Evolutionary conservation across 805 yeast genomes (phyloP), one percentile per base, ranked within the genome.

Genomic region (Lipomyces anomalus): DNA sequence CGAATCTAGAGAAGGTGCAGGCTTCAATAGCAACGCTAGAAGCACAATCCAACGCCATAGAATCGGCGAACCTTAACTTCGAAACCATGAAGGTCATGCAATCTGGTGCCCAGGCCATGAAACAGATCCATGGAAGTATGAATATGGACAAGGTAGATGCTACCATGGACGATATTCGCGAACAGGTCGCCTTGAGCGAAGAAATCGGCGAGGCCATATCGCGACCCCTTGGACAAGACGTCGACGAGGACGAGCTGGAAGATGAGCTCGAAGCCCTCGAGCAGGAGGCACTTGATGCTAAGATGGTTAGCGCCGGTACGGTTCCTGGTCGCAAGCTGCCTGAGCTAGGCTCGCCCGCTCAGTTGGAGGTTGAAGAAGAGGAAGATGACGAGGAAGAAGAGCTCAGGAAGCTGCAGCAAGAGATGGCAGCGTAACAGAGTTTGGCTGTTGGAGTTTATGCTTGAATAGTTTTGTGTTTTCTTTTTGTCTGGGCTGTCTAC

Each of bases 31-130:
- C 86, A 52, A 82, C 95, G 4, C 70, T 92, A 52, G 97, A 90
- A 66, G 80, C 86, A 41, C 96, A 92, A 68, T 73, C 90, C 58
- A 79, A 79, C 51, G 85, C 97, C 17, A 85, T 92, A 48, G 98
- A 92, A 68, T 78, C 83, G 42, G 98, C 98, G 42, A 90, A 90
- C 70, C 78, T 92, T 79, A 92, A 92, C 72, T 73, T 86, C 67
- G 98, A 92, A 69, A 92, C 98, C 26, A 85, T 92, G 95, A 87
- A 87, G 75, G 95, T 95, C 43, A 92, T 92, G 97, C 84, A 90
- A 67, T 95, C 87, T 65, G 97, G 97, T 49, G 95, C 98, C 4
- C 76, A 76, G 62, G 97, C 97, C 35, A 87, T 92, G 95, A 88
- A 89, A 64, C 84, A 83, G 61, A 90, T 92, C 61, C 97, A 92